A percentile compares a stretch with the other conserved stretches of the same genome.
These are phyloP conservation scores for Blastobotrys americana DNA, from an alignment of 805 yeast species.

Conservation along the genomic window DNA sequence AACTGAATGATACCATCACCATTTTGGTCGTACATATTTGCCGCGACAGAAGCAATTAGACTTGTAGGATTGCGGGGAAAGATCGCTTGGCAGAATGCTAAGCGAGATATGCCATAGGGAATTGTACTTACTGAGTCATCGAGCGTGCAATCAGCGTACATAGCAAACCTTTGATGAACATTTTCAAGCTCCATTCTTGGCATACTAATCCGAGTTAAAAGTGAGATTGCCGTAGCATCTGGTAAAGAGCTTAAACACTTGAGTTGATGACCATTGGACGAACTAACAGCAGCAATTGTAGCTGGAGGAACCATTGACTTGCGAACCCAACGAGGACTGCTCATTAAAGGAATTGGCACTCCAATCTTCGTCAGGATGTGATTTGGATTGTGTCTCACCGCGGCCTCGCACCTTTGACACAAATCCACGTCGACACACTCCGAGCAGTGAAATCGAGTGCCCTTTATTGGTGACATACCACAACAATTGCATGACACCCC, in stretches of 20 bases:
- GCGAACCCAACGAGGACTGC: constrained; percentile 23
- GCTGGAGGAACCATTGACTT: constrained; percentile 15
- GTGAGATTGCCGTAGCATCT: constrained; percentile 5
- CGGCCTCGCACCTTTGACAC: constrained; percentile 39
- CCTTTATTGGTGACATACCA: constrained; percentile 34
- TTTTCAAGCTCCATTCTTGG: constrained; percentile 1
- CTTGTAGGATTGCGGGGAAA: constrained; percentile 2
- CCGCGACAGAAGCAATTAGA: background rate
- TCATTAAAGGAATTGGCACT: constrained; percentile 25
- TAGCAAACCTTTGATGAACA: constrained; percentile 7
- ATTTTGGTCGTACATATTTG: constrained; percentile 17
- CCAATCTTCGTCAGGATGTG: constrained; percentile 24
- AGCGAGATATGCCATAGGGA: constrained; percentile 2
- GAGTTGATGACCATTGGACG: background rate
- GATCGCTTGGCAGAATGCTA: background rate
- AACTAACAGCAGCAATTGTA: background rate
- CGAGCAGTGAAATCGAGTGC: constrained; percentile 44
- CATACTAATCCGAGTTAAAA: constrained; percentile 1
- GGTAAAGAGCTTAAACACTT: constrained; percentile 3
- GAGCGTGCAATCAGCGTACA: constrained; percentile 2
- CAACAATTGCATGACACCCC: constrained; percentile 29
- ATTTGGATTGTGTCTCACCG: constrained; percentile 18
- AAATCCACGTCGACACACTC: constrained; percentile 49
- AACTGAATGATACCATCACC: constrained; percentile 21
- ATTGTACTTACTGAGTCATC: background rate